Conservation (phyloP, 2,329 filamentous ascomycete genomes). For the Davidsoniella virescens region DNA sequence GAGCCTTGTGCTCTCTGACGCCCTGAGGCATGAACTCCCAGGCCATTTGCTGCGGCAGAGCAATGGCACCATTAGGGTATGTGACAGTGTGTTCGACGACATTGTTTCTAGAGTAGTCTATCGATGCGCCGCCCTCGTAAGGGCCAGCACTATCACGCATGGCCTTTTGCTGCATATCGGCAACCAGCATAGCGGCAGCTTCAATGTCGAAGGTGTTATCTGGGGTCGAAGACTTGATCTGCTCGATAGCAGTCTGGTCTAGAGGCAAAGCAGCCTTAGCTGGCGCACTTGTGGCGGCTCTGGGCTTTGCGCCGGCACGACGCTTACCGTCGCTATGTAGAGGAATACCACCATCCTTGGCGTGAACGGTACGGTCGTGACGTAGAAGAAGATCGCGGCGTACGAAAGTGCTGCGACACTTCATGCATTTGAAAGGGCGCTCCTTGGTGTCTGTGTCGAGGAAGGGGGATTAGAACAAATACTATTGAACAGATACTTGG, state of each 20-base stretch:
- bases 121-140: slow-evolving; percentile 41
- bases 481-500: slow-evolving; percentile 5
- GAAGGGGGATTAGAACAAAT: slow-evolving; percentile 12
- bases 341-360: slow-evolving; percentile 89
- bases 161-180: slow-evolving; percentile 90
- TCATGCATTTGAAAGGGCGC: slow-evolving; percentile 94
- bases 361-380: slow-evolving; percentile 95
- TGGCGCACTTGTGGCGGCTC: slow-evolving; percentile 39
- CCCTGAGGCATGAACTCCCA: slow-evolving; percentile 79
- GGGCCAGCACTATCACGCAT: slow-evolving; percentile 42
- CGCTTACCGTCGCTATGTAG: slow-evolving; percentile 90
- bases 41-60: slow-evolving; percentile 49
- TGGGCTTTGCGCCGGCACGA: slow-evolving; percentile 53
- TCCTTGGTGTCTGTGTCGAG: slow-evolving; percentile 73
- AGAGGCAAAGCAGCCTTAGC: slow-evolving; percentile 66
- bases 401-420: slow-evolving; percentile 96
- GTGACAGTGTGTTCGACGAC: slow-evolving; percentile 64
- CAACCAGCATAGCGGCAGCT: slow-evolving; percentile 95
- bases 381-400: slow-evolving; percentile 89
- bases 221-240: slow-evolving; percentile 60
- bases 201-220: slow-evolving; percentile 92
- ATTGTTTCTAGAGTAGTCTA: slow-evolving; percentile 53
- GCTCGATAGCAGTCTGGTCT: slow-evolving; percentile 74
- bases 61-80: slow-evolving; percentile 64
- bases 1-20: slow-evolving; percentile 51